Conservation (phyloP, 768 basidiomycete species). For the Tylopilus plumbeoviolaceoides region DNA sequence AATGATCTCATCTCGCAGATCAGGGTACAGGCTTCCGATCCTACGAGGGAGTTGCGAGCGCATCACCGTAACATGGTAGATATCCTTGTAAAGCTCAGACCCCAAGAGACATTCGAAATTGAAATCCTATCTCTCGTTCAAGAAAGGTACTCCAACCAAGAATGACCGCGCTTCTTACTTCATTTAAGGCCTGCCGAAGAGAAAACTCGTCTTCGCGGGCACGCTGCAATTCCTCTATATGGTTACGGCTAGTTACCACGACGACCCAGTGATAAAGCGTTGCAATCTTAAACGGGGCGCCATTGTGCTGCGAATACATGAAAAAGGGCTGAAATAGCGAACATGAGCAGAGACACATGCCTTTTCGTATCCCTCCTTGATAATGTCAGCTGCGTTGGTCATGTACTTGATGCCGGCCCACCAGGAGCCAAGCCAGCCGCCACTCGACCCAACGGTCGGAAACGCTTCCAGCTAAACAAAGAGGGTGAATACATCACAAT, state of each 20-base stretch:
- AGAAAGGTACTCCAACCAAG: background rate
- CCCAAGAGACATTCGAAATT: slow-evolving; percentile 37
- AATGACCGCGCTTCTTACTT: slow-evolving; percentile 23
- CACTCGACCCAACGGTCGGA: background rate
- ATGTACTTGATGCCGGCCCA: slow-evolving; percentile 12
- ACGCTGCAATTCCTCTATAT: slow-evolving; percentile 8
- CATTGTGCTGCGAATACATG: slow-evolving; percentile 19
- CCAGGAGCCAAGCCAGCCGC: slow-evolving; percentile 3
- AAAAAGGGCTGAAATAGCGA: background rate
- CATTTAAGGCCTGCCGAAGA: slow-evolving; percentile 21
- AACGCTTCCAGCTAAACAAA: background rate
- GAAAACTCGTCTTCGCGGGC: slow-evolving; percentile 38
- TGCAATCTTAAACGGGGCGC: slow-evolving; percentile 30
- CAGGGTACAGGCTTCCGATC: slow-evolving; percentile 35
- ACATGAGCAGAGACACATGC: background rate
- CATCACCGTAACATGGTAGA: slow-evolving; percentile 27
- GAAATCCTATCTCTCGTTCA: slow-evolving; percentile 25
- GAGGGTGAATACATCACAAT: background rate
- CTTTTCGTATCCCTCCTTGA: slow-evolving; percentile 4
- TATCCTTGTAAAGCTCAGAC: slow-evolving; percentile 20
- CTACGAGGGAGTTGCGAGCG: slow-evolving; percentile 34
- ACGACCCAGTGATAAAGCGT: slow-evolving; percentile 34
- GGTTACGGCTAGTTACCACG: slow-evolving; percentile 25
- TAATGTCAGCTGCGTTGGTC: background rate
- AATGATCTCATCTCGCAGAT: slow-evolving; percentile 42